A percentile compares a stretch with the other conserved stretches of the same genome.
phyloP scores from a whole-genome alignment of 2,329 filamentous ascomycete species.

The Mariannaea elegans region DNA sequence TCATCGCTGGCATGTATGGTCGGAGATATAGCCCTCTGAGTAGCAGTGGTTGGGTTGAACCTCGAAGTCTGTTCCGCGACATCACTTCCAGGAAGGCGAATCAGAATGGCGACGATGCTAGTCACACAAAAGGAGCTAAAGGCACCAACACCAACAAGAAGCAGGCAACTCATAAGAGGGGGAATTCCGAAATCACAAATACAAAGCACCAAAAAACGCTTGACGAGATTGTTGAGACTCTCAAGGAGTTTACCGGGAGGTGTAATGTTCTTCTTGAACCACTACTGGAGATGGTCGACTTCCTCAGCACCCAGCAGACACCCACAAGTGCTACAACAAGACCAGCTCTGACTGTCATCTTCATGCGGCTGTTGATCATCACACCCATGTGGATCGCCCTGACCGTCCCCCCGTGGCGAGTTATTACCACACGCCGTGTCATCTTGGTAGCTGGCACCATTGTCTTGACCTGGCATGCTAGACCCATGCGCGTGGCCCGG shows the following conservation, averaged over 20 bases:
- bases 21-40: slow-evolving; percentile 89
- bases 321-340: slow-evolving; percentile 91
- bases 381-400: slow-evolving; percentile 88
- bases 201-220: slow-evolving; percentile 90
- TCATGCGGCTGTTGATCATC: slow-evolving; percentile 86
- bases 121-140: slow-evolving; percentile 38
- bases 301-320: slow-evolving; percentile 88
- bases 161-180: slow-evolving; percentile 51
- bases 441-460: slow-evolving; percentile 88
- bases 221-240: slow-evolving; percentile 94
- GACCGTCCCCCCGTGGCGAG: slow-evolving; percentile 81
- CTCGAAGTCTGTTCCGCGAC: slow-evolving; percentile 48
- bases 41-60: slow-evolving; percentile 77
- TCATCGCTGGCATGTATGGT: slow-evolving; percentile 94
- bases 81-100: slow-evolving; percentile 28
- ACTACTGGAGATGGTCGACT: slow-evolving; percentile 87
- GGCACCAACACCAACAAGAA: slow-evolving; percentile 36
- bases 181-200: slow-evolving; percentile 65
- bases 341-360: slow-evolving; percentile 87
- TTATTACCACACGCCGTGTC: slow-evolving; percentile 88
- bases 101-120: slow-evolving; percentile 25
- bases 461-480: slow-evolving; percentile 89
- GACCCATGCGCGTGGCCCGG: slow-evolving; percentile 83
- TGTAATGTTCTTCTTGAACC: slow-evolving; percentile 95
- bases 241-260: slow-evolving; percentile 88